phyloP scores from a whole-genome alignment of 768 basidiomycete species.

The Guyanaporus albipodus region DNA sequence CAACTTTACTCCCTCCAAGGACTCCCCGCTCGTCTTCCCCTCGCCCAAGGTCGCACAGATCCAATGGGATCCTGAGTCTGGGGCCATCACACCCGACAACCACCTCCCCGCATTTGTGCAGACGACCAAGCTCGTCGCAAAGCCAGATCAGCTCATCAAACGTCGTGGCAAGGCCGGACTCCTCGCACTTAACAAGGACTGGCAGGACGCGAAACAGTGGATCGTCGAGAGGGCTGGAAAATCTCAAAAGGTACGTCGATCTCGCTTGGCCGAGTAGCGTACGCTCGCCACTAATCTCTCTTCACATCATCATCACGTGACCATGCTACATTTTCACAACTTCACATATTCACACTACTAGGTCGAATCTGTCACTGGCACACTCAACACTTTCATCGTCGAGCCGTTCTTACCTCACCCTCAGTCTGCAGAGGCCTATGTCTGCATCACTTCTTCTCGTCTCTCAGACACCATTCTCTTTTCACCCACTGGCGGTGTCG shows the following conservation, averaged over 20 bases:
- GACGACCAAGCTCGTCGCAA: conserved; percentile 85
- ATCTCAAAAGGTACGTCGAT: conserved; percentile 61
- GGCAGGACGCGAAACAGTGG: conserved; percentile 86
- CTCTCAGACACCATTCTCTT: conserved; percentile 97
- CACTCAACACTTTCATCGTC: conserved; percentile 95
- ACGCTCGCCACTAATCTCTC: conserved; percentile 13
- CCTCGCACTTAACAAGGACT: conserved; percentile 89
- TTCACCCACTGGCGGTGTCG: conserved; percentile 98
- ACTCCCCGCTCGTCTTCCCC: conserved; percentile 49
- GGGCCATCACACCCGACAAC: conserved; percentile 53
- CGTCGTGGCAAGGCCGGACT: conserved; percentile 98
- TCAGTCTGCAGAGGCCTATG: conserved; percentile 92
- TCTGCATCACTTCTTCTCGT: conserved; percentile 94
- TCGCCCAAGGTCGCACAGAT: conserved; percentile 80
- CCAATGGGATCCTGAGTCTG: conserved; percentile 74
- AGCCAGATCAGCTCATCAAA: conserved; percentile 99
- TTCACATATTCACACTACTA: conserved; percentile 31
- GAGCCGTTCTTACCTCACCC: conserved; percentile 99
- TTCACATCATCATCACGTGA: conserved; percentile 25
- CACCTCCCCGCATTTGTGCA: conserved; percentile 78
- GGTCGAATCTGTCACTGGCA: conserved; percentile 94
- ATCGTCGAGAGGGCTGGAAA: conserved; percentile 87
- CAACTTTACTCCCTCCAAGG: conserved; percentile 46
- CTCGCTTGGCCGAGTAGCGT: background rate
- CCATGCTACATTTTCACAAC: conserved; percentile 1